A percentile compares a stretch with the other conserved stretches of the same genome.
phyloP scores from a whole-genome alignment of 306 rosid species.

The Lathyrus oleraceus region DNA sequence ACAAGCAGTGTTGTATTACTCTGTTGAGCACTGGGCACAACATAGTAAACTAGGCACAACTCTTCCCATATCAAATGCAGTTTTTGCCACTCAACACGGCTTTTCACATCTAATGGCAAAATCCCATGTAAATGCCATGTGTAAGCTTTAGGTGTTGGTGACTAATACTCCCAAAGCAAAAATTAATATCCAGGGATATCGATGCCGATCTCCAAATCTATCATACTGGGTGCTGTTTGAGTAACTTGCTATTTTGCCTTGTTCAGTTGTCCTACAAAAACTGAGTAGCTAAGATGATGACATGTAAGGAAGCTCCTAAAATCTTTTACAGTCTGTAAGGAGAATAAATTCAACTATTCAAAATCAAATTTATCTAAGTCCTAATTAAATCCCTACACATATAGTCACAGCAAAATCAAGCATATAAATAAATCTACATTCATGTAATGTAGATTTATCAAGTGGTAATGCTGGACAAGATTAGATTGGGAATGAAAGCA shows the following conservation, averaged over 20 bases:
- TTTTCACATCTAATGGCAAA: background rate
- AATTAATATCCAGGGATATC: background rate
- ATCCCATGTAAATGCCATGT: background rate
- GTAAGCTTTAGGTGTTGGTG: background rate
- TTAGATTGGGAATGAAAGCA: background rate
- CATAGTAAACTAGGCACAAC: background rate
- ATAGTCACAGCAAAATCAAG: background rate
- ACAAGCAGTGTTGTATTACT: background rate
- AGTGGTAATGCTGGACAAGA: background rate
- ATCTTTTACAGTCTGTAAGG: background rate
- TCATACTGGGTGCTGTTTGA: background rate
- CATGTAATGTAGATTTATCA: background rate
- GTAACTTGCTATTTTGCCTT: background rate
- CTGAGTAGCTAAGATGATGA: background rate
- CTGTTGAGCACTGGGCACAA: background rate
- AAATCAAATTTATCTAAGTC: background rate
- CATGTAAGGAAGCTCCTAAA: background rate
- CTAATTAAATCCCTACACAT: background rate
- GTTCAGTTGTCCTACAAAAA: constrained; percentile 1
- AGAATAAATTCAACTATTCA: background rate
- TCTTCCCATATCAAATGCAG: background rate
- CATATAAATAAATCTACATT: background rate
- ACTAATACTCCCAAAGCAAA: background rate
- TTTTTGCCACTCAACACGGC: background rate
- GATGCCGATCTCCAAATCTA: background rate